Percentiles rank a stretch among this genome's conserved stretches.
Evolutionary conservation across 2,329 filamentous ascomycete species (phyloP).

Genomic region (Thelonectria discophora): DNA sequence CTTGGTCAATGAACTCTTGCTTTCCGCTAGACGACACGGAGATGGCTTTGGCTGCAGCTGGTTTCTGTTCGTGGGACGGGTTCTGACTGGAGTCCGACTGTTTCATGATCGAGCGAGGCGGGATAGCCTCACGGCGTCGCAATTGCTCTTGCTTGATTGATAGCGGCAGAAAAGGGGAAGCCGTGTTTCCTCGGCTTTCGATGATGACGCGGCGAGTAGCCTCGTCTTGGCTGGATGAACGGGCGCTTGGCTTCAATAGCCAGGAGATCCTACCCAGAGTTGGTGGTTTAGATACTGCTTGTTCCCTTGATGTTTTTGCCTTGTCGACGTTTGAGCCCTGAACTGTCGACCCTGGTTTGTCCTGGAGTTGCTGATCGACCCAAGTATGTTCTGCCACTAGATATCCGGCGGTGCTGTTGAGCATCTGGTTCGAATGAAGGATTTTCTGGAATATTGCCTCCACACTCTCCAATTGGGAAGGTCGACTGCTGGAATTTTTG

Average conservation of each 20-base stretch:
- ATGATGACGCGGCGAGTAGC: conserved; percentile 44
- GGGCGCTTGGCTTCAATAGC: not conserved
- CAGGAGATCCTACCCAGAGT: not conserved
- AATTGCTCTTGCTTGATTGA: conserved; percentile 50
- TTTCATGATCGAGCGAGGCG: conserved; percentile 50
- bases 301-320: not conserved
- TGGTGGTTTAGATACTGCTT: not conserved
- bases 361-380: conserved; percentile 40
- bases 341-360: not conserved
- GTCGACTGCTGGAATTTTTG: conserved; percentile 33
- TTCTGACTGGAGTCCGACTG: conserved; percentile 27
- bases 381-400: conserved; percentile 43
- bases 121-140: conserved; percentile 43
- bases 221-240: conserved; percentile 19
- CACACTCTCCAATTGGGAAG: conserved; percentile 39
- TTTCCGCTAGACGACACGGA: conserved; percentile 15
- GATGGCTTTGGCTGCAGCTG: conserved; percentile 26
- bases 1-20: conserved; percentile 41
- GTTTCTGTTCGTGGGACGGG: conserved; percentile 23
- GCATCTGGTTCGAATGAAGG: conserved; percentile 38
- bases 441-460: conserved; percentile 41
- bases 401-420: conserved; percentile 44
- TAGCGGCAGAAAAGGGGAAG: conserved; percentile 40
- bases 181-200: conserved; percentile 39
- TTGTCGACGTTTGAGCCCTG: not conserved